phyloP scores from a whole-genome alignment of 176 grass and related monocot species.

The Sorghum bicolor region Sorghum_bicolor_NCBIv3 NC_012874.2:10653001-10653500 shows the following conservation, averaged over 20 bases:
- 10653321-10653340: background rate
- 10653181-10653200: background rate
- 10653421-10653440: too few species aligned
- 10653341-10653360: background rate
- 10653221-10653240: background rate
- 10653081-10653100: too few species aligned
- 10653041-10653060: too few species aligned
- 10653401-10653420: background rate
- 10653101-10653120: too few species aligned
- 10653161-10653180: background rate
- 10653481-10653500: background rate
- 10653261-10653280: background rate
- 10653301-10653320: background rate
- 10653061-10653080: too few species aligned
- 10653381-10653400: background rate
- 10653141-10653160: background rate
- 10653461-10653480: too few species aligned
- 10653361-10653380: background rate
- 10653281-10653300: background rate
- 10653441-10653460: too few species aligned
- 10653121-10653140: background rate
- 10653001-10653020: too few species aligned
- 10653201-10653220: background rate
- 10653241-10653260: background rate
- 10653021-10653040: too few species aligned